Evolutionary conservation across 805 yeast genomes (phyloP).

Genomic region (Ogataea paraovalis): DNA sequence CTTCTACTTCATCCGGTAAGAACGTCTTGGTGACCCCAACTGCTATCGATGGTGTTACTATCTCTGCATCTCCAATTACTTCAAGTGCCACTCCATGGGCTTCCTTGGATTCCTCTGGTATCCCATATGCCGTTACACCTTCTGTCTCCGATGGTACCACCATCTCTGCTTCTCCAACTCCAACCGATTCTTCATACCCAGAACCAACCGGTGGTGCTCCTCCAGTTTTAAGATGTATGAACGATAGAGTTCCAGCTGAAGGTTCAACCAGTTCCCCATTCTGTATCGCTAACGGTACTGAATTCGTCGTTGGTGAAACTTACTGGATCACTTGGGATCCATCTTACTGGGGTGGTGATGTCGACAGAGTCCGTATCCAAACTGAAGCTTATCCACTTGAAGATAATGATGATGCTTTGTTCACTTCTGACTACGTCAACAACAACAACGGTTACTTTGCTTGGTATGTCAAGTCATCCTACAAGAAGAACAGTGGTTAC

Average conservation of each 20-base stretch:
- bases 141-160: constrained; percentile 34
- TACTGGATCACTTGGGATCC: constrained; percentile 51
- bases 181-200: constrained; percentile 33
- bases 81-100: constrained; percentile 38
- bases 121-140: constrained; percentile 40
- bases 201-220: constrained; percentile 37
- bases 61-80: constrained; percentile 37
- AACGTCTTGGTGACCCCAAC: constrained; percentile 27
- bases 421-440: constrained; percentile 31
- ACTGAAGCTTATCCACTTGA: constrained; percentile 33
- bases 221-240: constrained; percentile 42
- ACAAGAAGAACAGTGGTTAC: constrained; percentile 29
- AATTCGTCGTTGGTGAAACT: constrained; percentile 42
- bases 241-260: constrained; percentile 35
- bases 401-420: constrained; percentile 31
- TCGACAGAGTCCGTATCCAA: constrained; percentile 32
- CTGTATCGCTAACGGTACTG: constrained; percentile 41
- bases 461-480: constrained; percentile 30
- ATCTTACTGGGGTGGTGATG: constrained; percentile 36
- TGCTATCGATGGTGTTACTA: constrained; percentile 54
- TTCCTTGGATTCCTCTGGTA: constrained; percentile 41
- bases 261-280: constrained; percentile 35
- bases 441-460: constrained; percentile 40
- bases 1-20: constrained; percentile 30
- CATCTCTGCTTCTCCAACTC: constrained; percentile 39